Conservation (phyloP, 306 rosid genomes). For the Clitoria ternatea region DNA sequence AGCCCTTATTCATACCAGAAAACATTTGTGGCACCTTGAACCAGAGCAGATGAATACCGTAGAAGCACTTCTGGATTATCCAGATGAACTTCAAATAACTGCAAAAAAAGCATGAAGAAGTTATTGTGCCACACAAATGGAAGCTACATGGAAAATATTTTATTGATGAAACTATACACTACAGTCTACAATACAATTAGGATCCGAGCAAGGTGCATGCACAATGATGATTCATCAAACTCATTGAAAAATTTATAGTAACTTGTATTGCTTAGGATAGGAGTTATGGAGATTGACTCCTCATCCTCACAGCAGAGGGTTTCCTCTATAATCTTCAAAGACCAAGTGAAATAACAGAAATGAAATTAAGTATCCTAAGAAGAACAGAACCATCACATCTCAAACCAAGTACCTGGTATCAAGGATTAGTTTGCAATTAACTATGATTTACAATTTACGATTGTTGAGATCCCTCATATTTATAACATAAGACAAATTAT, state of each 20-base stretch:
- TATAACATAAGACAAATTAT: neutral
- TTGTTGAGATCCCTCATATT: neutral
- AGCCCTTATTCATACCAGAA: constrained; percentile 72
- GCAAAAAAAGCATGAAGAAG: constrained; percentile 32
- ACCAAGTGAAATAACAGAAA: constrained; percentile 3
- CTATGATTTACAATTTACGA: neutral
- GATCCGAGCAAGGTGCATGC: neutral
- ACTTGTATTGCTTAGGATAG: neutral
- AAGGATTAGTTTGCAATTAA: neutral
- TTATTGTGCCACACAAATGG: constrained; percentile 16
- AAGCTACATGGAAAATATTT: constrained; percentile 8
- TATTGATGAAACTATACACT: constrained; percentile 2
- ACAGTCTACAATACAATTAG: neutral
- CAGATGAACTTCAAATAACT: constrained; percentile 89
- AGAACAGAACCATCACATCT: constrained; percentile 9
- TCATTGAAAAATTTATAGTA: neutral
- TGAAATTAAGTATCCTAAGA: neutral
- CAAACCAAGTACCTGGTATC: neutral
- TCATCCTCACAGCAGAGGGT: neutral
- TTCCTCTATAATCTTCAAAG: neutral
- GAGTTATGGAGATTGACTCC: neutral
- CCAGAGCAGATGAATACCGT: constrained; percentile 94
- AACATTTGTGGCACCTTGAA: constrained; percentile 91
- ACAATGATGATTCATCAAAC: neutral
- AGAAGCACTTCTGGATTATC: constrained; percentile 87